These are phyloP conservation scores for Anisodus tanguticus DNA, from an alignment of 257 asterid species.

Conservation along the genomic window DNA sequence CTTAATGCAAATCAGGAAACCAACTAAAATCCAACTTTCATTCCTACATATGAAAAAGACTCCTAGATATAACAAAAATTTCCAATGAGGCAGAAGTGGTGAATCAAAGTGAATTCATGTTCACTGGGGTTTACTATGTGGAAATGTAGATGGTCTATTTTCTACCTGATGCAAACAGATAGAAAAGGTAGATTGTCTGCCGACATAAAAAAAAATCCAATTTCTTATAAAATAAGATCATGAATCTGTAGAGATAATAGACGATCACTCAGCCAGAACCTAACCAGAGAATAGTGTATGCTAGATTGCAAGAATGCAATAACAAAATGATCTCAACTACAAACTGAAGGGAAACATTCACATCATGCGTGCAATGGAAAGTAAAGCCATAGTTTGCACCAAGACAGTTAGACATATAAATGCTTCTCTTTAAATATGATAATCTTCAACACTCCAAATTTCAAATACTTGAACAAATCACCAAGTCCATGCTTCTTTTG, in stretches of 20 bases:
- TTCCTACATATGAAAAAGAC: background rate
- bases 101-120: background rate
- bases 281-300: background rate
- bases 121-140: background rate
- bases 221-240: background rate
- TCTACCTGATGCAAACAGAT: background rate
- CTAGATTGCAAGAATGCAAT: background rate
- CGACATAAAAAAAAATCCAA: background rate
- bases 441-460: background rate
- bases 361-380: background rate
- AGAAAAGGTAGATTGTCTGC: background rate
- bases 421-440: background rate
- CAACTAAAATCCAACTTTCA: background rate
- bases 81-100: background rate
- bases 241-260: background rate
- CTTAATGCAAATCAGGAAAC: conserved; percentile 18
- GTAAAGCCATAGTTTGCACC: background rate
- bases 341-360: background rate
- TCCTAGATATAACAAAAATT: conserved; percentile 14
- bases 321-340: background rate
- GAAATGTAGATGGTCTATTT: background rate
- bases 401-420: background rate
- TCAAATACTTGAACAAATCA: background rate
- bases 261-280: background rate
- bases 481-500: background rate